Conservation (phyloP, 257 asterid genomes). For the Solanum appendiculatum region DNA sequence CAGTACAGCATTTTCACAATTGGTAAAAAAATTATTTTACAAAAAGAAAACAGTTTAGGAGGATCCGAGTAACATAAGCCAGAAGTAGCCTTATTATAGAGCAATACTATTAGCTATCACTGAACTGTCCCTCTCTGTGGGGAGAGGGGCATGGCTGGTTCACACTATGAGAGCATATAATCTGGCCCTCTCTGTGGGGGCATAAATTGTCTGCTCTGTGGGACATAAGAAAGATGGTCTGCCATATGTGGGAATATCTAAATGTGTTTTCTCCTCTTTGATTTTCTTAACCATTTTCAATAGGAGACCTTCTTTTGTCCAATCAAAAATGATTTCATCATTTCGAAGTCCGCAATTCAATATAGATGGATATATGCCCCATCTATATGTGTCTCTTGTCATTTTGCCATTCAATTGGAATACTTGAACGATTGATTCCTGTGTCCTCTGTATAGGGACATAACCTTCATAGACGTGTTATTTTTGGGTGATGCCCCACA, state of each 20-base stretch:
- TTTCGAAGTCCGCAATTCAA: background rate
- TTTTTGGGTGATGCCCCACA: background rate
- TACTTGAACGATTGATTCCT: background rate
- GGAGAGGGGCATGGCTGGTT: background rate
- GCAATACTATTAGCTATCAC: background rate
- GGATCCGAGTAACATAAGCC: background rate
- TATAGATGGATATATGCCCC: background rate
- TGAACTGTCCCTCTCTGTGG: background rate
- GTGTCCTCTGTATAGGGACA: background rate
- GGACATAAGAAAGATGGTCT: background rate
- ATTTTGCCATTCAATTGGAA: background rate
- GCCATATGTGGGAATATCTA: background rate
- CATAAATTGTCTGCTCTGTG: background rate
- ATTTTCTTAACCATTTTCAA: background rate
- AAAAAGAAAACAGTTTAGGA: background rate
- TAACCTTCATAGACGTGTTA: background rate
- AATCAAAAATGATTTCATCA: background rate
- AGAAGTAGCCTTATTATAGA: background rate
- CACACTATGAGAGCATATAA: background rate
- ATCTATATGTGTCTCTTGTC: background rate
- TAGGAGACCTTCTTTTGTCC: background rate
- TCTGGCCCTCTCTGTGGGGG: background rate
- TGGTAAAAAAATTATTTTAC: background rate
- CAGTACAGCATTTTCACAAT: background rate
- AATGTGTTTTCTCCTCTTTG: background rate